Conservation (phyloP, 768 basidiomycete genomes). For the Podaxis rugospora region DNA sequence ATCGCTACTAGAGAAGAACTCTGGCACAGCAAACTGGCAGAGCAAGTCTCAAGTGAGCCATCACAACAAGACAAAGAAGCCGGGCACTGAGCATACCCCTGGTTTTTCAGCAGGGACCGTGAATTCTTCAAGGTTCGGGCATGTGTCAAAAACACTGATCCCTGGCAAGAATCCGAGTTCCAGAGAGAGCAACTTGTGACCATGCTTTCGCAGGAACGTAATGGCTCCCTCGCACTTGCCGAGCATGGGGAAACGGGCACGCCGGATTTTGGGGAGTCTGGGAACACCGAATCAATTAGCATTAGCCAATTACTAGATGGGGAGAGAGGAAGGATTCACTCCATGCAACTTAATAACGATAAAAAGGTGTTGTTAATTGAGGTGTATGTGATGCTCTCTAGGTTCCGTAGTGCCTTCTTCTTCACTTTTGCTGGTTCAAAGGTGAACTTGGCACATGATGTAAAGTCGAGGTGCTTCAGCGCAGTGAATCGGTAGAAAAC, state of each 20-base stretch:
- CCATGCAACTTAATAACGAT: background rate
- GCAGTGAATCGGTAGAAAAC: background rate
- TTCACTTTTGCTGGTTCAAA: background rate
- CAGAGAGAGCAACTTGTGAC: background rate
- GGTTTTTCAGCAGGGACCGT: background rate
- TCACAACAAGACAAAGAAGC: background rate
- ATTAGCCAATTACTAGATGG: background rate
- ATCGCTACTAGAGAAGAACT: conserved; percentile 6
- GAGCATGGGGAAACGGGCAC: background rate
- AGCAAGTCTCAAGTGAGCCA: background rate
- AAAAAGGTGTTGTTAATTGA: conserved; percentile 2
- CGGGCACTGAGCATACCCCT: background rate
- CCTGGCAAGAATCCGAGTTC: conserved; percentile 5
- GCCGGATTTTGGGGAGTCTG: background rate
- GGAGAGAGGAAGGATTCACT: background rate
- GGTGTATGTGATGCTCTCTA: background rate
- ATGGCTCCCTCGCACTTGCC: conserved; percentile 3
- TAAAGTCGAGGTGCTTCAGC: background rate
- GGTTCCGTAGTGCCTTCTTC: conserved; percentile 1
- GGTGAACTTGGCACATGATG: background rate
- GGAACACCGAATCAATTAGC: background rate
- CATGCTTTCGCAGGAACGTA: conserved; percentile 1
- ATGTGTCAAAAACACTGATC: conserved; percentile 4
- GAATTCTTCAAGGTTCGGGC: background rate
- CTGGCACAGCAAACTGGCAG: background rate